phyloP scores from a whole-genome alignment of 805 yeast species.

The Cyberlindnera amylophila region DNA sequence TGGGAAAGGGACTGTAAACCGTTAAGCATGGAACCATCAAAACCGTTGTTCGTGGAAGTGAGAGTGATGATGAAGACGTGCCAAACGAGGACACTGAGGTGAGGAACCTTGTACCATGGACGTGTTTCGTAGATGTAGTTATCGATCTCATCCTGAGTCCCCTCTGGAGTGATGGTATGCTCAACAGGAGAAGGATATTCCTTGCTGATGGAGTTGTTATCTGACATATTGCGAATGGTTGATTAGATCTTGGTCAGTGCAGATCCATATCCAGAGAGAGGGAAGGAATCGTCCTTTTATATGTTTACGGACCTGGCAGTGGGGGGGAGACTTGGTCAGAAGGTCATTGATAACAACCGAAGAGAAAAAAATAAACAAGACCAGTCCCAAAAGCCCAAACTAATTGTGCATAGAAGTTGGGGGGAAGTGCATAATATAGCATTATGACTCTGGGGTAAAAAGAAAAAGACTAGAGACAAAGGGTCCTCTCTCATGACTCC shows the following conservation, averaged over 20 bases:
- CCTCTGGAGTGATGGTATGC: background rate
- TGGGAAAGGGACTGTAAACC: conserved; percentile 40
- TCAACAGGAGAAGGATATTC: background rate
- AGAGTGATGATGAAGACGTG: conserved; percentile 38
- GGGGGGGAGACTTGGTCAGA: too few species aligned
- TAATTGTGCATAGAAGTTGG: too few species aligned
- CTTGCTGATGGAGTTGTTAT: conserved; percentile 1
- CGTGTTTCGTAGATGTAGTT: conserved; percentile 12
- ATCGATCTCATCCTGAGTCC: conserved; percentile 1
- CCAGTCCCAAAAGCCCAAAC: too few species aligned
- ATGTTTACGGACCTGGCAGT: too few species aligned
- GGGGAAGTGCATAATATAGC: too few species aligned
- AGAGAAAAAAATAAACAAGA: too few species aligned
- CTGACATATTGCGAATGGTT: background rate
- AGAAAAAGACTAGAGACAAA: too few species aligned
- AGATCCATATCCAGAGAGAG: background rate
- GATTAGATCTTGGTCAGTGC: background rate
- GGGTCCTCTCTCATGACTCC: too few species aligned
- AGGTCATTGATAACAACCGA: too few species aligned
- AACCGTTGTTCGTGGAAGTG: conserved; percentile 43
- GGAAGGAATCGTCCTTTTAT: background rate
- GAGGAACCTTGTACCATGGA: conserved; percentile 34
- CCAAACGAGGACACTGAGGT: conserved; percentile 34
- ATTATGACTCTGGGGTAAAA: too few species aligned
- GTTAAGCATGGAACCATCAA: conserved; percentile 47